Percentiles rank a stretch among this genome's conserved stretches.
Conservation (phyloP, 805 yeast species). For the Pichia thaimueangensis region DNA sequence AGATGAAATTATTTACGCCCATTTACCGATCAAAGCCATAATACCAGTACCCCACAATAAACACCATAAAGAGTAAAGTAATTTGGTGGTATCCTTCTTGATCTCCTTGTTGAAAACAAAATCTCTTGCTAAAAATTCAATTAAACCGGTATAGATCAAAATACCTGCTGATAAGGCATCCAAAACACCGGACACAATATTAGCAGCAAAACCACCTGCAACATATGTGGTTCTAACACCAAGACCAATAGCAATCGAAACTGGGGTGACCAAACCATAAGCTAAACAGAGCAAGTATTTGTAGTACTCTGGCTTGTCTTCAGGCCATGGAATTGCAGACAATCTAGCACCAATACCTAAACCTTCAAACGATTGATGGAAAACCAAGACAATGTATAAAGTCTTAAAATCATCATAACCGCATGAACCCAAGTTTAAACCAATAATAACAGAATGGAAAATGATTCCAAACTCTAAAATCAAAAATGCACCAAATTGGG, state of each 20-base stretch:
- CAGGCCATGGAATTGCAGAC: slow-evolving; percentile 43
- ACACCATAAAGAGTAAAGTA: slow-evolving; percentile 41
- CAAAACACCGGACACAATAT: slow-evolving; percentile 60
- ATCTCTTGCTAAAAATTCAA: slow-evolving; percentile 72
- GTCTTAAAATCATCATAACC: slow-evolving; percentile 61
- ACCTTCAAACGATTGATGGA: slow-evolving; percentile 80
- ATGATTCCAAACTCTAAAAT: slow-evolving; percentile 63
- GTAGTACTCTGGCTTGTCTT: slow-evolving; percentile 17
- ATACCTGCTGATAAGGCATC: slow-evolving; percentile 73
- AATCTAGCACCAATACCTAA: slow-evolving; percentile 74
- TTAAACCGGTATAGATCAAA: slow-evolving; percentile 63
- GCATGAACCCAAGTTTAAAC: slow-evolving; percentile 65
- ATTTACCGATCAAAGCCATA: slow-evolving; percentile 68
- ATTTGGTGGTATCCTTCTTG: slow-evolving; percentile 41
- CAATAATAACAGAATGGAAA: slow-evolving; percentile 75
- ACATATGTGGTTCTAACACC: slow-evolving; percentile 58
- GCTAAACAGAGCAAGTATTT: slow-evolving; percentile 46
- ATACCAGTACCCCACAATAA: slow-evolving; percentile 57
- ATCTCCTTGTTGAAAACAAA: slow-evolving; percentile 55
- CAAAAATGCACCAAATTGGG: slow-evolving; percentile 16
- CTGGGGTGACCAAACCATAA: slow-evolving; percentile 56
- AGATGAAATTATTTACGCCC: no score
- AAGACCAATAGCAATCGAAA: slow-evolving; percentile 68
- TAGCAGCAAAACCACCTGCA: slow-evolving; percentile 47
- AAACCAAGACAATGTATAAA: slow-evolving; percentile 54